A percentile compares a stretch with the other conserved stretches of the same genome.
phyloP scores from a whole-genome alignment of 2,329 filamentous ascomycete species.

The Escovopsis sp. region DNA sequence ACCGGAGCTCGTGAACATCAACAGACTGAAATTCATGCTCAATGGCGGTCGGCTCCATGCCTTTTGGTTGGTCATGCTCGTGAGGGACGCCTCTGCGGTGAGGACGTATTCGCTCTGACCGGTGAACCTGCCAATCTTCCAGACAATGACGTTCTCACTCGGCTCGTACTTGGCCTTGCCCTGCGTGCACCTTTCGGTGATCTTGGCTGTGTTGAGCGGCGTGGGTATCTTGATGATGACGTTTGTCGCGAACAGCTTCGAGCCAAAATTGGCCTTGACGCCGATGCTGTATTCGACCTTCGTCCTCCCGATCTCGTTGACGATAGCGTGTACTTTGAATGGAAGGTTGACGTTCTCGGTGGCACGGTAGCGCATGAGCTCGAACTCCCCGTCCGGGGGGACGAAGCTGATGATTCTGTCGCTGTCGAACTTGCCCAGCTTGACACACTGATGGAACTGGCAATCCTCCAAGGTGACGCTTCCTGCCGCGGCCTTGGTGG shows the following conservation, averaged over 20 bases:
- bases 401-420: constrained; percentile 96
- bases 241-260: constrained; percentile 94
- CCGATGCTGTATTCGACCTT: constrained; percentile 99
- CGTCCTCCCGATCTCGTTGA: constrained; percentile 90
- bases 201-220: constrained; percentile 88
- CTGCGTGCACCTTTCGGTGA: constrained; percentile 83
- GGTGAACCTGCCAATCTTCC: constrained; percentile 97
- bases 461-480: constrained; percentile 95
- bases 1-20: constrained; percentile 97
- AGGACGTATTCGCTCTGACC: constrained; percentile 95
- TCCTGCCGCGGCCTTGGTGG: constrained; percentile 87
- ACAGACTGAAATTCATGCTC: constrained; percentile 77
- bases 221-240: constrained; percentile 90
- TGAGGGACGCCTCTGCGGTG: constrained; percentile 82
- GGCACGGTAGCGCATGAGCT: constrained; percentile 95
- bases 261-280: constrained; percentile 91
- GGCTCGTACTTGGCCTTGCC: constrained; percentile 98
- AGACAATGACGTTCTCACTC: constrained; percentile 93
- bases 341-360: constrained; percentile 98
- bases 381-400: constrained; percentile 93
- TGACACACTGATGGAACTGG: constrained; percentile 97
- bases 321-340: constrained; percentile 97
- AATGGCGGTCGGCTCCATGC: constrained; percentile 90
- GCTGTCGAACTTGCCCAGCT: constrained; percentile 89
- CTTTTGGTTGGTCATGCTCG: constrained; percentile 96